Base-by-base conservation (phyloP, 305 asterid species). In the Plantago coronopus region DNA sequence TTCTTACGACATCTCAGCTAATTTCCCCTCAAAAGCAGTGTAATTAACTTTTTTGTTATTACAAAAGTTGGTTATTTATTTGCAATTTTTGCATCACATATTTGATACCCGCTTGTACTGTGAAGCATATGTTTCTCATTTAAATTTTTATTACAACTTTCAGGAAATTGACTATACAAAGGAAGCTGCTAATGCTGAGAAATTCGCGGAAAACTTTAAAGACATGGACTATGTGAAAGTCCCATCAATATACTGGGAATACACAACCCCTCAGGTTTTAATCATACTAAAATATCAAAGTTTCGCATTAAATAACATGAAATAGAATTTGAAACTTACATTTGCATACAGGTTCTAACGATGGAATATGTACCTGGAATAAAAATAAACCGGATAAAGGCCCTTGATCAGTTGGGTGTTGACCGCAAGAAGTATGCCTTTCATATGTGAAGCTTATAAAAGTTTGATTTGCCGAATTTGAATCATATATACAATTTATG, bases 341-440 rank as follows among this genome's bases (percentile, higher is more conserved):
- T 38, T 51, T 64, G 54, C 57, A 40, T 68, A 17, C 66, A 89
- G 97, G 76, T 89, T 69, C 74, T 89, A 67, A 79, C 90, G 5
- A 89, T 89, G 97, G 97, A 89, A 70, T 89, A 89, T 66, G 95
- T 89, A 17, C 95, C 97, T 5, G 97, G 95, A 59, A 89, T 89
- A 65, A 89, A 89, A 81, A 86, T 89, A 73, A 89, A 89, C 76
- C 82, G 97, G 79, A 86, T 86, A 71, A 79, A 82, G 74, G 97
- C 95, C 45, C 69, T 89, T 61, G 94, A 89, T 67, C 89, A 89
- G 69, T 71, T 89, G 69, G 97, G 97, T 53, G 97, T 89, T 57
- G 97, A 89, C 72, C 93, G 95, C 45, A 65, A 79, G 78, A 83
- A 86, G 96, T 82, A 68, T 50, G 25, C 44, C 44, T 19, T 21